Base-by-base conservation (phyloP, 306 rosid genomes). In the Medicago arabica region DNA sequence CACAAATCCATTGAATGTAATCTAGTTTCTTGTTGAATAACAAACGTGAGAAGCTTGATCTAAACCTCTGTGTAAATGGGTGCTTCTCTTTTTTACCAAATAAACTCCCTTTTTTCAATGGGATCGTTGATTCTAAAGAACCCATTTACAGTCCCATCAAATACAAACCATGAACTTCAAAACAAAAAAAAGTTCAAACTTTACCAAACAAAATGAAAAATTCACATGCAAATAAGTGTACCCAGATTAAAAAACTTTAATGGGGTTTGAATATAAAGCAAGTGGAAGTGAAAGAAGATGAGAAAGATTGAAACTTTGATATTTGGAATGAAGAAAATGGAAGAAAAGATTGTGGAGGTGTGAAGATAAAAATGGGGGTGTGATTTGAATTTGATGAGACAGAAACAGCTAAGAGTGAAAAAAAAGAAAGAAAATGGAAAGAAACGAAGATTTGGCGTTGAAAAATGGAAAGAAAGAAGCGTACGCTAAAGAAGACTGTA, bases 1-100 rank as follows among this genome's bases (percentile, higher is more conserved):
- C 87, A 73, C 97, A 96, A 85, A 89, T 90, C 99, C 99, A 96
- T 86, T 89, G 98, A 57, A 96, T 75, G 60, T 92, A 96, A 83
- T 92, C 98, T 16, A 96, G 84, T 79, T 86, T 96, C 88, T 89
- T 91, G 71, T 89, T 91, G 71, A 85, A 82, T 2, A 92, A 79
- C 68, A 95, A 79, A 67, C 96, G 86, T 7, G 99, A 92, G 80
- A 96, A 89, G 79, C 92, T 90, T 84, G 97, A 96, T 89, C 98
- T 92, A 76, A 87, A 85, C 85, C 97, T 90, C 85, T 80, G 97
- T 4, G 88, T 63, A 74, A 89, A 92, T 18, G 89, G 83, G 81
- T 81, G 68, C 14, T 82, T 85, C n/a, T 93, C 96, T 46, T 81
- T 84, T 74, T 89, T 82, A 39, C 96, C 91, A 66, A 89, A 83